Percentiles rank a stretch among this genome's conserved stretches.
Conservation (phyloP, 169 alveolate genomes). For the Plasmodium adleri region DNA sequence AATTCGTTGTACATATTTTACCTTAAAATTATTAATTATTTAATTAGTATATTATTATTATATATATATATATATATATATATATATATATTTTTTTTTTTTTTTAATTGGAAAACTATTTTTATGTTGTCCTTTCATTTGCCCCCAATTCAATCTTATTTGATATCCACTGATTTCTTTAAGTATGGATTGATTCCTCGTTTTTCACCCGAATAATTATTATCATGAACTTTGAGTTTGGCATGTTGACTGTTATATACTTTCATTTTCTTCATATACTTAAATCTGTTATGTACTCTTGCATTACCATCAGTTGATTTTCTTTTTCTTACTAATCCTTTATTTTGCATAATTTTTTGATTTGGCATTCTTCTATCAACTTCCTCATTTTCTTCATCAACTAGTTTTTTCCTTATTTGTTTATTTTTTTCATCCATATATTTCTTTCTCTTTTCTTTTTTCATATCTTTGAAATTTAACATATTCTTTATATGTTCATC, state of each 20-base stretch:
- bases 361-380: constrained; percentile 74
- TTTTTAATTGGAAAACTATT: neutral
- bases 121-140: constrained; percentile 10
- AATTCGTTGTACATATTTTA: too few relatives aligned
- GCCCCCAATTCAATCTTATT: neutral
- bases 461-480: constrained; percentile 73
- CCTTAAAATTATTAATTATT: too few relatives aligned
- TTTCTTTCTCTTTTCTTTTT: constrained; percentile 63
- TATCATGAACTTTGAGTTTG: constrained; percentile 80
- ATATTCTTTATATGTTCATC: constrained; percentile 77
- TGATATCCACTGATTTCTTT: constrained; percentile 84
- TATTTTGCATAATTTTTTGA: constrained; percentile 90
- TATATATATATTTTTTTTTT: neutral
- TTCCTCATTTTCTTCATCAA: constrained; percentile 77
- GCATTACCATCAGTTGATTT: constrained; percentile 95
- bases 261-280: constrained; percentile 90
- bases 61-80: too few relatives aligned
- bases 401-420: constrained; percentile 77
- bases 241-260: constrained; percentile 80
- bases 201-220: constrained; percentile 88
- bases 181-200: constrained; percentile 88
- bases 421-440: constrained; percentile 37
- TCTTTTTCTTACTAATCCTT: constrained; percentile 93
- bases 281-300: constrained; percentile 92
- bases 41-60: too few relatives aligned